A percentile compares a stretch with the other conserved stretches of the same genome.
Evolutionary conservation across 1,139 yeast genomes (phyloP).

Genomic region (Protomyces inundatus): DNA sequence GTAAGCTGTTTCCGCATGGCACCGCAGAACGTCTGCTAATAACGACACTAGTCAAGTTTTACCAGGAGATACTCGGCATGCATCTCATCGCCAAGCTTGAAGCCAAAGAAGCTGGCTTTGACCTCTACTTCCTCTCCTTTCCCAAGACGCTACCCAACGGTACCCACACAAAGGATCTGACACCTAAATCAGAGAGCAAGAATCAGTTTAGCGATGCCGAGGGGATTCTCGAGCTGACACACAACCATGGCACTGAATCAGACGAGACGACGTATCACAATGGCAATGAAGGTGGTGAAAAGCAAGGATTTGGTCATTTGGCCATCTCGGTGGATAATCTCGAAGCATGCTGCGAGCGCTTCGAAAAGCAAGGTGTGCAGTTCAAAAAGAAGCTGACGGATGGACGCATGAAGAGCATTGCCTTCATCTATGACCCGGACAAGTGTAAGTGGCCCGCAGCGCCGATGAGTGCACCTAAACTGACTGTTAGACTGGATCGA

Average conservation of each 20-base stretch:
- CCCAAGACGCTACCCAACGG: conserved; percentile 38
- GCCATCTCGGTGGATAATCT: conserved; percentile 69
- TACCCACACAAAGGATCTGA: conserved; percentile 22
- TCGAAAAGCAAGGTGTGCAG: conserved; percentile 49
- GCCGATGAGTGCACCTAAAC: conserved; percentile 60
- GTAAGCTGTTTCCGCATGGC: neutral
- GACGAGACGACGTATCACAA: conserved; percentile 65
- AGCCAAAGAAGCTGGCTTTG: conserved; percentile 66
- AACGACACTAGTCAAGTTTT: conserved; percentile 44
- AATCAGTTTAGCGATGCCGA: conserved; percentile 43
- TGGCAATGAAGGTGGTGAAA: conserved; percentile 58
- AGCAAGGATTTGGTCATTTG: conserved; percentile 82
- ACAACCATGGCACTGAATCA: conserved; percentile 95
- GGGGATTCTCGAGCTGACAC: conserved; percentile 79
- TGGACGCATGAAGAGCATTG: conserved; percentile 82
- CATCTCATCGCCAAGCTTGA: conserved; percentile 55
- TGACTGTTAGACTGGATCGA: conserved; percentile 53
- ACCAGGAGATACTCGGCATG: conserved; percentile 75
- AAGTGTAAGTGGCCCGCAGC: conserved; percentile 42
- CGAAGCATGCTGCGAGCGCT: conserved; percentile 50
- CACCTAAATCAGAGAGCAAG: conserved; percentile 22
- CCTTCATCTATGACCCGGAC: conserved; percentile 25
- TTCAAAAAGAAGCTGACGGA: conserved; percentile 81
- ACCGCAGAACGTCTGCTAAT: neutral
- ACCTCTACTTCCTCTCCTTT: conserved; percentile 79